These are phyloP conservation scores for Camellia japonica DNA, from an alignment of 148 eudicot species.

Conservation along the genomic window DNA sequence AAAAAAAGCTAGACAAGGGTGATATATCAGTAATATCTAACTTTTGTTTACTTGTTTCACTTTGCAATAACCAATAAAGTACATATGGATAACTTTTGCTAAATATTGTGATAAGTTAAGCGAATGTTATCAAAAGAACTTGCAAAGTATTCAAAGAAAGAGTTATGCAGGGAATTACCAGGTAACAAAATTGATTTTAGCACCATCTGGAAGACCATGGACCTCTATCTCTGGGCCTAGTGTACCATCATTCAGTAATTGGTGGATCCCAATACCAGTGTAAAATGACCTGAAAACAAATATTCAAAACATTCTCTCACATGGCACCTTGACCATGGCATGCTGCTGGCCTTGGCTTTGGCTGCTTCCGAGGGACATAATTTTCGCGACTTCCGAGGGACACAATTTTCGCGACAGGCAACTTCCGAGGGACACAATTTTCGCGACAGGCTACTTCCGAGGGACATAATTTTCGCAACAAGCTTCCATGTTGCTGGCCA, in stretches of 20 bases:
- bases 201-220: constrained; percentile 84
- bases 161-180: constrained; percentile 46
- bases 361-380: too few species aligned
- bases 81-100: not conserved
- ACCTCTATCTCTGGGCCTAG: constrained; percentile 80
- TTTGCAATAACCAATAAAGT: not conserved
- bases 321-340: not conserved
- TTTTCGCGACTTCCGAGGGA: too few species aligned
- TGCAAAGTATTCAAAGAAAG: constrained; percentile 2
- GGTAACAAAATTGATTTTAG: constrained; percentile 83
- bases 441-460: too few species aligned
- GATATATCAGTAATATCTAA: not conserved
- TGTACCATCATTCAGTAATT: constrained; percentile 62
- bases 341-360: too few species aligned
- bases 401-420: too few species aligned
- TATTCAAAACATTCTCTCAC: not conserved
- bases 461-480: too few species aligned
- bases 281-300: constrained; percentile 75
- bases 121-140: not conserved
- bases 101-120: not conserved
- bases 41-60: not conserved
- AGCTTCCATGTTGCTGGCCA: too few species aligned
- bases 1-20: not conserved
- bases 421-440: too few species aligned
- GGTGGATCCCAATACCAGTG: constrained; percentile 85